Evolutionary conservation across 352 stramenopile genomes (phyloP).

Genomic region (Thraustochytrium sp.): DNA sequence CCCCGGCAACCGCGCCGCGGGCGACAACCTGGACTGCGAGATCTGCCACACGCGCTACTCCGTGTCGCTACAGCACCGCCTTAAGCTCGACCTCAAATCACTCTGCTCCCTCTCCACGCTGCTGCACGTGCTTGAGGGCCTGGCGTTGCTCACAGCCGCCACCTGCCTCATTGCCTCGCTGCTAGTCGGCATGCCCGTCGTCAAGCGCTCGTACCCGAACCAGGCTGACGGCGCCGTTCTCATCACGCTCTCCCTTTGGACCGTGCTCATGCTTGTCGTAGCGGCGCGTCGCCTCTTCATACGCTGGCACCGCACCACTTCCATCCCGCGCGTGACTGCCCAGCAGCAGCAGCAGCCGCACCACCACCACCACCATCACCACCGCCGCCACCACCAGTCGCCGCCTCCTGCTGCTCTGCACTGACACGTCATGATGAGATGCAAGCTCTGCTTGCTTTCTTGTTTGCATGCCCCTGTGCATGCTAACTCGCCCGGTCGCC

Average conservation of each 20-base stretch:
- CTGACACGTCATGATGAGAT: neutral
- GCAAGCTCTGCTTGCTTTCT: no score
- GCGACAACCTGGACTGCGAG: conserved; percentile 35
- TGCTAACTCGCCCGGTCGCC: no score
- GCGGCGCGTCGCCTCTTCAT: conserved; percentile 16
- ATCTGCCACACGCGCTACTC: conserved; percentile 24
- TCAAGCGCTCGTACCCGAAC: neutral
- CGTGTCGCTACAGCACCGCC: neutral
- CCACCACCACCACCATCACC: neutral
- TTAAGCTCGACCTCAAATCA: conserved; percentile 14
- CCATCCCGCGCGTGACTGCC: neutral
- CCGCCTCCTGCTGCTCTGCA: neutral
- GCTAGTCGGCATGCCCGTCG: neutral
- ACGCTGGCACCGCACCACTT: conserved; percentile 26
- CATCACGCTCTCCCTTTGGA: neutral
- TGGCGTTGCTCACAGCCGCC: neutral
- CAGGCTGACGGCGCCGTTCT: neutral
- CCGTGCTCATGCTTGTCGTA: neutral
- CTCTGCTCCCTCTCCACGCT: neutral
- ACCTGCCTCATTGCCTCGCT: neutral
- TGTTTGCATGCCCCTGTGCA: neutral
- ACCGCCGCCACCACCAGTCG: neutral
- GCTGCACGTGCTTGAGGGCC: neutral
- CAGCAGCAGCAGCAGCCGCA: neutral
- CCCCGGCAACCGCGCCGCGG: conserved; percentile 13